Evolutionary conservation across 306 rosid species (phyloP), one percentile per base, ranked within the genome.

Genomic region (Macrotyloma uniflorum): DNA sequence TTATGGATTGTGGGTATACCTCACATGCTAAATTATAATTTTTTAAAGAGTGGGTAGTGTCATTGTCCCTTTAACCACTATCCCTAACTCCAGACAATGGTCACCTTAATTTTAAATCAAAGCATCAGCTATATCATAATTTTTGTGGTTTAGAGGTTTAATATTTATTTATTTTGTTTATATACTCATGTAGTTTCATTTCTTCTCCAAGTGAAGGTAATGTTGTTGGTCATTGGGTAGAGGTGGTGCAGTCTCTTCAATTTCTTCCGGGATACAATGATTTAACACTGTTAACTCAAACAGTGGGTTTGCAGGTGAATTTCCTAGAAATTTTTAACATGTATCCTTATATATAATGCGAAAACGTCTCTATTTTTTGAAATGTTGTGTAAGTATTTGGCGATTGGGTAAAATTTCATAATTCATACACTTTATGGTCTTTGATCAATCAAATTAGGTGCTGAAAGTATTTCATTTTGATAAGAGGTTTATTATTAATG

Each of bases 271-370:
- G 98, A 81, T 82, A 86, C 86, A 95, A 92, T 83, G 92, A 92
- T 80, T 82, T 95, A 40, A 58, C 87, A 67, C 82, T 92, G 70
- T 72, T 92, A 83, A 46, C 98, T 82, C 83, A 91, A 82, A 88
- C 98, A 66, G 91, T 95, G 46, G 98, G 98, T 71, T 88, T 95
- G 82, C 98, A 91, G 98, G 98, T 92, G 84, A 82, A 83, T 70
- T 76, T 62, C 49, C 63, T 53, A 35, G 68, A 20, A 51, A n/a
- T 46, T 82, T 80, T 73, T 66, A 19, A 54, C 28, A 22, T n/a
- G 26, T 67, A 66, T 80, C 64, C 38, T 43, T 57, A 57, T 72
- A 28, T 16, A 43, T 33, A 85, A 40, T 81, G 28, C 42, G 23
- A 30, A 38, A 67, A 32, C 67, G 14, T 45, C 14, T 3, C 67